These are phyloP conservation scores for Trypanosoma mega DNA, from an alignment of 208 protist species.

Conservation along the genomic window DNA sequence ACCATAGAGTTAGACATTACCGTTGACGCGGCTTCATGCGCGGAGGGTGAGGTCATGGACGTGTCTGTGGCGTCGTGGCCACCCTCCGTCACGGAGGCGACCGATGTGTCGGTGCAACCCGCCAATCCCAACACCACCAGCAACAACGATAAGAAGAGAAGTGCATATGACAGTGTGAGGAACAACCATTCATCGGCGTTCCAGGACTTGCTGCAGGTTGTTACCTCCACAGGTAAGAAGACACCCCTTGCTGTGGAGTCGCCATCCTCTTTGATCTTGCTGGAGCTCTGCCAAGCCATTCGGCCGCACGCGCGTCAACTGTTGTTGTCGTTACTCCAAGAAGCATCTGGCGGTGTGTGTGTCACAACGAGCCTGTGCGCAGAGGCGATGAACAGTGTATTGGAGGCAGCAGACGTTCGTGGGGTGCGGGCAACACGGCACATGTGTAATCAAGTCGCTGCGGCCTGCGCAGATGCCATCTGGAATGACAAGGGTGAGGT, in stretches of 20 bases:
- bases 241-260: conserved; percentile 7
- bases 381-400: conserved; percentile 58
- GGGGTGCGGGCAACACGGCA: conserved; percentile 25
- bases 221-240: conserved; percentile 8
- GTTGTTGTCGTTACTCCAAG: conserved; percentile 42
- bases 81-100: too few relatives aligned
- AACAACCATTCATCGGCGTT: too few relatives aligned
- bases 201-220: too few relatives aligned
- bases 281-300: conserved; percentile 49
- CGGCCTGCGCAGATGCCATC: neutral
- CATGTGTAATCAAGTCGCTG: conserved; percentile 22
- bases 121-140: too few relatives aligned
- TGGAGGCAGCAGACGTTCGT: conserved; percentile 43
- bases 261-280: conserved; percentile 12
- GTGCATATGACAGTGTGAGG: too few relatives aligned
- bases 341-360: conserved; percentile 2
- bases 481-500: neutral
- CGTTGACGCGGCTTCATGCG: too few relatives aligned
- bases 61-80: too few relatives aligned
- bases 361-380: conserved; percentile 38
- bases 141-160: too few relatives aligned
- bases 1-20: too few relatives aligned
- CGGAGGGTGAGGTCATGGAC: too few relatives aligned
- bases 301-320: conserved; percentile 49
- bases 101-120: too few relatives aligned